Percentiles rank a stretch among this genome's conserved stretches.
phyloP scores from a whole-genome alignment of 2,329 filamentous ascomycete genomes.

The Epichloe sp. region DNA sequence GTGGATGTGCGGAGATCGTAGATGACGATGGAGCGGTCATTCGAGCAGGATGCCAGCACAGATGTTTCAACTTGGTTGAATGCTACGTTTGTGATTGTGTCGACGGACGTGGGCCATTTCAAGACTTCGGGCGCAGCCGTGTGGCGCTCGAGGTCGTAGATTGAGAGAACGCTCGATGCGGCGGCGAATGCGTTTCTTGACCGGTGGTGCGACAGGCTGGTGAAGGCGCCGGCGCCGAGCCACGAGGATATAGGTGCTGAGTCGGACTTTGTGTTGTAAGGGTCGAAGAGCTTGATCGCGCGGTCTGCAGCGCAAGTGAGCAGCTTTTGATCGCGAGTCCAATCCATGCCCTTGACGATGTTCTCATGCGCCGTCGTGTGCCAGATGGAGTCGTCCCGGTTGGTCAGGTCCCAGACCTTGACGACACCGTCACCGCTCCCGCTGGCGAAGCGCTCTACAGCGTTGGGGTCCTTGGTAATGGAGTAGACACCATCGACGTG shows the following conservation, averaged over 20 bases:
- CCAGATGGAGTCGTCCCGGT: conserved; percentile 56
- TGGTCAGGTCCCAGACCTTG: conserved; percentile 78
- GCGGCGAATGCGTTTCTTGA: conserved; percentile 67
- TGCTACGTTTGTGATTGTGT: conserved; percentile 77
- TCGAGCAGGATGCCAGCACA: conserved; percentile 71
- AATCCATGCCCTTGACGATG: conserved; percentile 81
- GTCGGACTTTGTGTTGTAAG: conserved; percentile 59
- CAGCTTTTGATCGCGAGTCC: conserved; percentile 75
- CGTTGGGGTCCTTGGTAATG: conserved; percentile 67
- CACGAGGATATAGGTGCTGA: conserved; percentile 70
- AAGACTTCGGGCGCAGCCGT: conserved; percentile 72
- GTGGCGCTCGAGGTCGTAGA: conserved; percentile 77
- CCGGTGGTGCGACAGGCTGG: conserved; percentile 71
- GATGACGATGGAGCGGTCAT: conserved; percentile 74
- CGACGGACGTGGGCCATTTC: conserved; percentile 74
- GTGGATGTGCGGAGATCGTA: conserved; percentile 85
- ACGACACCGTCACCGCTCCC: conserved; percentile 86
- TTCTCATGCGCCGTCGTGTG: conserved; percentile 78
- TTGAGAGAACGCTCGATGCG: conserved; percentile 62
- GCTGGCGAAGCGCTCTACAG: conserved; percentile 62
- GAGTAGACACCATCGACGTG: conserved; percentile 82
- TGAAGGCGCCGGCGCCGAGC: conserved; percentile 73
- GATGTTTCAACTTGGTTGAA: conserved; percentile 95
- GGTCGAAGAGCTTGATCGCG: conserved; percentile 83
- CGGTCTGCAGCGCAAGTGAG: conserved; percentile 78